Evolutionary conservation across 192 early-diverging fungal genomes (phyloP).

Genomic region (Coemansia sp.): DNA sequence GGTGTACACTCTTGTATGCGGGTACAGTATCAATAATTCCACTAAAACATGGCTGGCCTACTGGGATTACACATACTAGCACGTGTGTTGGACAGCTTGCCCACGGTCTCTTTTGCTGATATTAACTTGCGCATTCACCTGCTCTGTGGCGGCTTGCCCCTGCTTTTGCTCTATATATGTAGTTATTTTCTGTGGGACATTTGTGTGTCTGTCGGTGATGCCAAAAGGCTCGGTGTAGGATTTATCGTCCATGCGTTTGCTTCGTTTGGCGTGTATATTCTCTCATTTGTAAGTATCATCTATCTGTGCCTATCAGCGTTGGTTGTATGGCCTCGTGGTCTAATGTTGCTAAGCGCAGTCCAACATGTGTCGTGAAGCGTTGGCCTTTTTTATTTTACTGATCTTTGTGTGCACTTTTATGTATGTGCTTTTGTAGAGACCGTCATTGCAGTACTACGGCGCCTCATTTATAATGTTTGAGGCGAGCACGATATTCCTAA

Average conservation of each 20-base stretch:
- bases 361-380: neutral
- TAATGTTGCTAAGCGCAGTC: neutral
- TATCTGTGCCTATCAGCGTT: neutral
- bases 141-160: neutral
- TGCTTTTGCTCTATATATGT: slow-evolving; percentile 1
- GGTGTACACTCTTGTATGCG: slow-evolving; percentile 82
- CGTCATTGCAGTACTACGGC: slow-evolving; percentile 86
- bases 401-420: neutral
- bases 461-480: slow-evolving; percentile 89
- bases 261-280: slow-evolving; percentile 74
- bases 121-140: neutral
- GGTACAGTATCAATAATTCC: slow-evolving; percentile 57
- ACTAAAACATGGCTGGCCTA: neutral
- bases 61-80: slow-evolving; percentile 1
- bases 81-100: slow-evolving; percentile 18
- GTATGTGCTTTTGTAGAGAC: slow-evolving; percentile 57
- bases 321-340: neutral
- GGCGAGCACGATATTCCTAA: slow-evolving; percentile 87
- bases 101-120: neutral
- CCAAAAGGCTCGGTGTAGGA: slow-evolving; percentile 71
- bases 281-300: slow-evolving; percentile 60
- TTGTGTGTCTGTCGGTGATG: slow-evolving; percentile 62
- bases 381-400: neutral
- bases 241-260: slow-evolving; percentile 82
- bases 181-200: slow-evolving; percentile 96